Evolutionary conservation across 306 rosid genomes (phyloP), one percentile per base, ranked within the genome.

Genomic region (Quercus berberidifolia): DNA sequence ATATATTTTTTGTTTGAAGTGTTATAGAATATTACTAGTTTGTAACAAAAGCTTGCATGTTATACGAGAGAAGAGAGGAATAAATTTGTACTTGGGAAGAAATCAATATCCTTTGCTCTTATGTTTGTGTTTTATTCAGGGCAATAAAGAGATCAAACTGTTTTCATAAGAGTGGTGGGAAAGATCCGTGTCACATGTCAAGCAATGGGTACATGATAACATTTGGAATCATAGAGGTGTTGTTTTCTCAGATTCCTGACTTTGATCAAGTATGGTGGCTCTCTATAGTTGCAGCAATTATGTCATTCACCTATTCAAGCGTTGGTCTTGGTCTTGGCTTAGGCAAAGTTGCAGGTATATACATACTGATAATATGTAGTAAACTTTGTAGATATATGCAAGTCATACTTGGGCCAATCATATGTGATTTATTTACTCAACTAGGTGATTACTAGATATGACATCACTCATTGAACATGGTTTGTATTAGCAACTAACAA

Each of bases 201-300:
- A 92, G 97, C 82, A 92, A 88, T 59, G 89, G 90, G 20, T 88
- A 88, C 70, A 90, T 90, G 97, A 88, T 92, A 84, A 51, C 94
- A 73, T 92, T 90, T 75, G 97, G 91, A 51, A 71, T 88, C 80
- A 86, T 84, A 2, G 92, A 92, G 81, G 82, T 90, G 55, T 20
- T 88, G 70, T 83, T 92, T 84, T 92, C 92, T 56, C 97, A 92
- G 83, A 92, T 90, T 74, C 94, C 86, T 51, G 94, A 87, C 74
- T 90, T 92, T 38, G 92, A 88, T 80, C 93, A 89, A 79, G 83
- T 87, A 18, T 89, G 93, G 94, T 92, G 94, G 92, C 94, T 90
- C 74, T 92, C 94, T 58, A 87, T 90, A 75, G 91, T 90, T 35
- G 93, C 97, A 76, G 94, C 94, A 56, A 75, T 92, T n/a, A 90